phyloP scores from a whole-genome alignment of 116 monocot species.

The Cymodocea nodosa region DNA sequence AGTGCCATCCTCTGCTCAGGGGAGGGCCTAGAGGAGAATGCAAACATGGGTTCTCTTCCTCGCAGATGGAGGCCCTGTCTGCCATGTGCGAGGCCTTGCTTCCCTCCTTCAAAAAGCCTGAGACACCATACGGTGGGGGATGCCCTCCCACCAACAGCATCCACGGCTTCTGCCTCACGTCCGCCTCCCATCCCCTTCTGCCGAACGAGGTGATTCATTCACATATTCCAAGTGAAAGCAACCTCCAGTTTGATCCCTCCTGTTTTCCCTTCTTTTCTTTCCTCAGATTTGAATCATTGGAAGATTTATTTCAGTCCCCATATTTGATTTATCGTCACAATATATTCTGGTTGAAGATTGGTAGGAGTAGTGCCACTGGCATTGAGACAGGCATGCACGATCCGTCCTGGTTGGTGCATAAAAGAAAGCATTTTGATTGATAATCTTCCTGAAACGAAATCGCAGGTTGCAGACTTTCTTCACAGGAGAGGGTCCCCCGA shows the following conservation, averaged over 20 bases:
- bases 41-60: conserved; percentile 48
- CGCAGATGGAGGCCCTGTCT: conserved; percentile 43
- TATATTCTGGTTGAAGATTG: background rate
- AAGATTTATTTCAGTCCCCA: no score
- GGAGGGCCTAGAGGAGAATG: conserved; percentile 24
- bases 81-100: conserved; percentile 76
- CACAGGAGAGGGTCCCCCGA: conserved; percentile 27
- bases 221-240: background rate
- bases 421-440: background rate
- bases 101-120: conserved; percentile 38
- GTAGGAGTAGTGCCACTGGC: background rate
- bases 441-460: background rate
- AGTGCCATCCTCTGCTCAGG: conserved; percentile 9
- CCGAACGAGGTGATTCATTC: conserved; percentile 55
- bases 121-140: conserved; percentile 24
- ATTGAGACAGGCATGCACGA: background rate
- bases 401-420: background rate
- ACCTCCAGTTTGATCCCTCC: no score
- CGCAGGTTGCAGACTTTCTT: conserved; percentile 57
- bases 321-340: no score
- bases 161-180: conserved; percentile 38
- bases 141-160: conserved; percentile 32
- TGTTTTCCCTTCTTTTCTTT: background rate
- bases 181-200: conserved; percentile 38
- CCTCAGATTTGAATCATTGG: background rate